Base-by-base conservation (phyloP, 1,139 yeast species). In the Williopsis jadinii region DNA sequence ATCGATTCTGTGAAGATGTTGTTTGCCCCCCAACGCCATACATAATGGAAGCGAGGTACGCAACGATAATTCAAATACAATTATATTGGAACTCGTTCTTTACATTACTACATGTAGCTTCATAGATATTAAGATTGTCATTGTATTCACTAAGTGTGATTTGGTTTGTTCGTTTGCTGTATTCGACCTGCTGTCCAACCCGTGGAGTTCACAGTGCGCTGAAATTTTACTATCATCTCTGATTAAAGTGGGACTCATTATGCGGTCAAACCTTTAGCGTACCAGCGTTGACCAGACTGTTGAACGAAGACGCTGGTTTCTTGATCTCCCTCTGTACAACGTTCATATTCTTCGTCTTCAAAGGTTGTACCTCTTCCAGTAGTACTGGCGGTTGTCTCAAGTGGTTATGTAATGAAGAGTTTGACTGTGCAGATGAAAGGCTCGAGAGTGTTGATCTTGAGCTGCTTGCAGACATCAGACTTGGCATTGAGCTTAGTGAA, bases 401-500 rank as follows among this genome's bases (percentile, higher is more conserved):
- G 38, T 19, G 41, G 28, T 24, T 12, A 19, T 29, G 28, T 8
- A 37, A 24, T 11, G 48, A 45, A n/a, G 43, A 40, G 9, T 43
- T 30, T 6, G 43, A 40, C 8, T 28, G 11, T n/a, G 28, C n/a
- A 13, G 50, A 39, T 11, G 49, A 35, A 27, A 44, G 36, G 30
- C 51, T 46, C 8, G 56, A 43, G 5, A 55, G 42, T 1, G 58
- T 53, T 13, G 61, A 46, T 41, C 52, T 52, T 15, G 64, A 54
- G 9, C 63, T 58, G 2, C 56, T 51, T 5, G 59, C 41, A 6
- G 61, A 56, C 44, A 55, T 49, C 28, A 59, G 49, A 8, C 61
- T 56, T 11, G 63, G 63, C 5, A 58, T 43, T 28, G 54, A 55
- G 34, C 38, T 48, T 50, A 51, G 30, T 41, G 49, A 51, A 14